Base-by-base conservation (phyloP, 305 asterid genomes). In the Plantago coronopus region DNA sequence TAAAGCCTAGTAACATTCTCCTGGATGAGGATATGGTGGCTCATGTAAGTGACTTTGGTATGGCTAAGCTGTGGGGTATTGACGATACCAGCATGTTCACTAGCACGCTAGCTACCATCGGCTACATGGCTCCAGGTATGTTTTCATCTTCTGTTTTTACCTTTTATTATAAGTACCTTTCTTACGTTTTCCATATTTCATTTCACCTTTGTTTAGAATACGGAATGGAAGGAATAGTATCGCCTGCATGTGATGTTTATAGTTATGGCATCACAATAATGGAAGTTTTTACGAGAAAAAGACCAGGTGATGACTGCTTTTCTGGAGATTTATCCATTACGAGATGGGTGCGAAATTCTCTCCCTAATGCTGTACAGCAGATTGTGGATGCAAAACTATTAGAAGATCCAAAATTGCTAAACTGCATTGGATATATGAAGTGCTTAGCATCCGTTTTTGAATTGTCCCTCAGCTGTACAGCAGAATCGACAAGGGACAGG, bases 1-100 rank as follows among this genome's bases (percentile, higher is more conserved):
- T 70, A 51, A 74, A 70, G 70, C 76, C 76, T 0, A 67, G 70
- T 19, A 72, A 72, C 18, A 73, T 75, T 7, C 47, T 75, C 48
- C 9, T 75, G 23, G 77, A 75, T 42, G 74, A 61, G 8, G 58
- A 65, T 11, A 71, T 71, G 77, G 43, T 71, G 16, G 76, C 31
- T 17, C 76, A 59, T 38, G 43, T 75, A 47, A 48, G 76, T 23
- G 81, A 76, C 49, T 72, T 72, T n/a, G 81, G 81, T 42, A 63
- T 76, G 22, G 25, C 78, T 0, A 76, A 66, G 48, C 7, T 75
- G 17, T 18, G 71, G 47, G 27, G 46, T 7, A 58, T 50, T 3
- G 73, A 46, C 17, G 67, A 64, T 3, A 72, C 65, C 55, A 15
- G 49, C 11, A 48, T 37, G 13, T 61, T 47, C 5, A 74, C 76